These are phyloP conservation scores for Ampelocalamus luodianensis DNA, from an alignment of 176 grass and related monocot species.

Conservation along the genomic window DNA sequence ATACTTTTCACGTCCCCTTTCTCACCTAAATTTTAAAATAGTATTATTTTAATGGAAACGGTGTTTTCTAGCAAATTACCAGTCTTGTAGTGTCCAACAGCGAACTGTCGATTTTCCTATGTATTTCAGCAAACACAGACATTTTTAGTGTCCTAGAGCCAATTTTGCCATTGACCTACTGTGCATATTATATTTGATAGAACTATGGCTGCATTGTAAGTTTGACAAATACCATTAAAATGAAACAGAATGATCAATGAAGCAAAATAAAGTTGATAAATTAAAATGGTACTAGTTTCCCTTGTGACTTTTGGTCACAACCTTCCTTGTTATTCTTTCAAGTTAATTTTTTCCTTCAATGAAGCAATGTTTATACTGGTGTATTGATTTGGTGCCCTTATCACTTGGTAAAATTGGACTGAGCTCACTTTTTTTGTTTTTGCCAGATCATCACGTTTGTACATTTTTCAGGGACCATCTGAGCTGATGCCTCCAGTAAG, in stretches of 20 bases:
- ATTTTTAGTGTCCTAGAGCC: neutral
- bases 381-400: constrained; percentile 8
- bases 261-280: constrained; percentile 16
- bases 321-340: constrained; percentile 20
- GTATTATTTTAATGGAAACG: neutral
- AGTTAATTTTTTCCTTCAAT: neutral
- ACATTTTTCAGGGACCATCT: constrained; percentile 93
- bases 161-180: neutral
- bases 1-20: neutral
- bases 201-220: neutral
- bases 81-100: neutral
- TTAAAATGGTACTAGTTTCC: constrained; percentile 3
- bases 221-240: constrained; percentile 7
- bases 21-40: neutral
- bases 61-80: neutral
- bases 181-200: constrained; percentile 30
- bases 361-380: neutral
- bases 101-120: neutral
- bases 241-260: neutral
- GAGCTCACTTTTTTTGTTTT: constrained; percentile 27
- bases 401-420: constrained; percentile 27
- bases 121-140: neutral
- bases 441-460: constrained; percentile 78
- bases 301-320: neutral
- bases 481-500: constrained; percentile 96